Percentiles rank a stretch among this genome's conserved stretches.
phyloP scores from a whole-genome alignment of 1,284 basidiomycete genomes.

The Naganishia cerealis region DNA sequence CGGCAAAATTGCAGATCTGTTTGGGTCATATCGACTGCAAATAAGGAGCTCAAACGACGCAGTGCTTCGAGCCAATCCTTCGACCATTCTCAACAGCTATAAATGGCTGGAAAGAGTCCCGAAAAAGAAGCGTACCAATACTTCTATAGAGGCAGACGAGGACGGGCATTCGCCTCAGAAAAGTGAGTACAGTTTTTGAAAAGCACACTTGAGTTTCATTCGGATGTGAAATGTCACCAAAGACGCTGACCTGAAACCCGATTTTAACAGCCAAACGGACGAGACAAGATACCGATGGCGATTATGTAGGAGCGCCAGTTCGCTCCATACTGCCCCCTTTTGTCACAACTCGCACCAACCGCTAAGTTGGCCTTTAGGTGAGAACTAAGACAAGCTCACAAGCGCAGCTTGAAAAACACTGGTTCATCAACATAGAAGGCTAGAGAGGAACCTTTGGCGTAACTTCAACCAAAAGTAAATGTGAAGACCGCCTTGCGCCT shows the following conservation, averaged over 20 bases:
- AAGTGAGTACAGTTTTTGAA: not conserved
- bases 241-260: not conserved
- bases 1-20: constrained; percentile 37
- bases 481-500: not conserved
- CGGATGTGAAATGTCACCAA: not conserved
- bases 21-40: constrained; percentile 11
- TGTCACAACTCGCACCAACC: not conserved
- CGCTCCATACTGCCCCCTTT: not conserved
- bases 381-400: not conserved
- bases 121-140: constrained; percentile 4
- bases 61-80: not conserved
- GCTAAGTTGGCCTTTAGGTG: not conserved
- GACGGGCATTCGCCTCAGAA: not conserved
- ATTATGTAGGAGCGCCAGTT: constrained; percentile 7
- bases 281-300: constrained; percentile 1
- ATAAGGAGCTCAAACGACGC: constrained; percentile 6
- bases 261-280: not conserved
- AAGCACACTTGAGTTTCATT: not conserved
- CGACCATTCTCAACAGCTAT: constrained; percentile 8
- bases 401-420: not conserved
- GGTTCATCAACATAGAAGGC: not conserved
- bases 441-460: not conserved
- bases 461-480: not conserved
- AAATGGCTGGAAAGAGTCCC: constrained; percentile 24
- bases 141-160: not conserved